A percentile compares a stretch with the other conserved stretches of the same genome.
Conservation (phyloP, 768 basidiomycete species). For the Infundibulicybe gibba region DNA sequence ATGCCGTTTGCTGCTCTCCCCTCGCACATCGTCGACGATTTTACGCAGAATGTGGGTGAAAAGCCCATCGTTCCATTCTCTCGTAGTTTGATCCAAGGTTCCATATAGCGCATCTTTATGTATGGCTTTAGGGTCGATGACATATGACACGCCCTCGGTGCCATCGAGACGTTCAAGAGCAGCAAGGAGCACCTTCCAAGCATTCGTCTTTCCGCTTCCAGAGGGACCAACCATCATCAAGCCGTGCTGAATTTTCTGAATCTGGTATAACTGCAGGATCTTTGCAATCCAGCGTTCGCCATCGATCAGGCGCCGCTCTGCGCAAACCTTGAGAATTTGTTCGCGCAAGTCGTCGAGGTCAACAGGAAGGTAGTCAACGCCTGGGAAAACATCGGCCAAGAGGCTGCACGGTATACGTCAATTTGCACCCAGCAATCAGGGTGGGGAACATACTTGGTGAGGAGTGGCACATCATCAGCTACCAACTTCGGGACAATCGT, state of each 20-base stretch:
- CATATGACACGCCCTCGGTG: slow-evolving; percentile 88
- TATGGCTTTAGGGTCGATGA: slow-evolving; percentile 99
- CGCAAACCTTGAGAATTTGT: slow-evolving; percentile 84
- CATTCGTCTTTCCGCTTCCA: slow-evolving; percentile 94
- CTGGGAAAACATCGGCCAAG: slow-evolving; percentile 96
- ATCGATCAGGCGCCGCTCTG: slow-evolving; percentile 77
- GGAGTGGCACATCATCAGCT: slow-evolving; percentile 91
- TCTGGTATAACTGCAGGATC: slow-evolving; percentile 97
- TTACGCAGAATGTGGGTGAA: slow-evolving; percentile 98
- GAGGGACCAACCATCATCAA: slow-evolving; percentile 99
- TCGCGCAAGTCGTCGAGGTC: slow-evolving; percentile 83
- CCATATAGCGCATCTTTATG: slow-evolving; percentile 98
- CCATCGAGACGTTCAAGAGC: slow-evolving; percentile 92
- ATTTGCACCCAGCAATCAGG: slow-evolving; percentile 1
- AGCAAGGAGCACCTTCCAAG: slow-evolving; percentile 91
- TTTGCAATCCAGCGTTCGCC: slow-evolving; percentile 93
- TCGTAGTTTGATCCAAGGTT: slow-evolving; percentile 92
- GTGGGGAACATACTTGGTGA: slow-evolving; percentile 66
- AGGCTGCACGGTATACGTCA: slow-evolving; percentile 45
- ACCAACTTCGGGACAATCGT: slow-evolving; percentile 98
- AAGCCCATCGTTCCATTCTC: slow-evolving; percentile 98
- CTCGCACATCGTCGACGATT: slow-evolving; percentile 97
- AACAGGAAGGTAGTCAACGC: slow-evolving; percentile 86
- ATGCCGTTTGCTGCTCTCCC: slow-evolving; percentile 93
- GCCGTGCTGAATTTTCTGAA: slow-evolving; percentile 99